These are phyloP conservation scores for Microcera coccophila DNA, from an alignment of 2,329 filamentous ascomycete genomes.

Conservation along the genomic window DNA sequence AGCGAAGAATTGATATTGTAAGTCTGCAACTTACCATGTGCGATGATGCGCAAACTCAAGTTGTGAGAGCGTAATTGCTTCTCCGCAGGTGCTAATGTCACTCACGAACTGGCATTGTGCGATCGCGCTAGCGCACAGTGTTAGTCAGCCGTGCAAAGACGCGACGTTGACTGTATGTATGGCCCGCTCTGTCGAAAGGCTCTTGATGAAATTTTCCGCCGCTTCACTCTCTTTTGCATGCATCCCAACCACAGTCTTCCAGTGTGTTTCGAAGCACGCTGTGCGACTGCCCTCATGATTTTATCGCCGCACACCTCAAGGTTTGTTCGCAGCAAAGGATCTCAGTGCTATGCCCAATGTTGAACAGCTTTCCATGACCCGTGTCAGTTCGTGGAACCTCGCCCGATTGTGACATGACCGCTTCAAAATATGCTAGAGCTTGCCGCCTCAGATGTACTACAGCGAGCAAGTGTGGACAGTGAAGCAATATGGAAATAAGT, in stretches of 20 bases:
- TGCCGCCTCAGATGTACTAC: conserved; percentile 52
- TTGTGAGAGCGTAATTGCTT: neutral
- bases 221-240: neutral
- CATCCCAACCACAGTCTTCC: neutral
- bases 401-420: conserved; percentile 21
- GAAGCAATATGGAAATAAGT: conserved; percentile 56
- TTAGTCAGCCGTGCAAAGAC: neutral
- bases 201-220: conserved; percentile 13
- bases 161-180: neutral
- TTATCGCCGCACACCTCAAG: conserved; percentile 10
- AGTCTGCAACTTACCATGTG: conserved; percentile 5
- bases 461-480: conserved; percentile 66
- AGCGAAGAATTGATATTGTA: neutral
- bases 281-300: conserved; percentile 8
- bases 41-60: neutral
- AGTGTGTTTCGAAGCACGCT: neutral
- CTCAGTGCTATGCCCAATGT: too few relatives aligned
- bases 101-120: conserved; percentile 1
- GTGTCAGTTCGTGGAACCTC: neutral
- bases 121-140: neutral
- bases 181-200: conserved; percentile 6
- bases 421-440: conserved; percentile 66
- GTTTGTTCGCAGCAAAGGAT: conserved; percentile 18
- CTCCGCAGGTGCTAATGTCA: conserved; percentile 20
- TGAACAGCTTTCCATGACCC: neutral